phyloP scores from a whole-genome alignment of 23 red algal genomes.

The Agarophyton chilense region DNA sequence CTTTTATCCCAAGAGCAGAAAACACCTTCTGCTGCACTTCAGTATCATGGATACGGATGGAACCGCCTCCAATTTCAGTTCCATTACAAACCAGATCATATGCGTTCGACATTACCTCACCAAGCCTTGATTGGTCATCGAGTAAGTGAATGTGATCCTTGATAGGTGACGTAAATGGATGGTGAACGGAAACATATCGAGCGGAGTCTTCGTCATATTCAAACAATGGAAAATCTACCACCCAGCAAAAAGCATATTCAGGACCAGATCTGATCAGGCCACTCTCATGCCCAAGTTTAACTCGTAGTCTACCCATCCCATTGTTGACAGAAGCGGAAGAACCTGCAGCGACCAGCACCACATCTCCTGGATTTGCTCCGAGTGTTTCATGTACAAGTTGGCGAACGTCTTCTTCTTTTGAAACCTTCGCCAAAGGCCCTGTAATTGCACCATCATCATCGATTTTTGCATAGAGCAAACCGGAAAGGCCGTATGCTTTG shows the following conservation, averaged over 20 bases:
- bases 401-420: not conserved
- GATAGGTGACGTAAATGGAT: slow-evolving; percentile 94
- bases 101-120: slow-evolving; percentile 69
- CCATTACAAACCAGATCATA: slow-evolving; percentile 99
- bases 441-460: slow-evolving; percentile 51
- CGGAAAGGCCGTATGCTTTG: slow-evolving; percentile 80
- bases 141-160: slow-evolving; percentile 65
- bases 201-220: slow-evolving; percentile 63
- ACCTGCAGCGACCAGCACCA: slow-evolving; percentile 89
- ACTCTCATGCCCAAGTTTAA: slow-evolving; percentile 75
- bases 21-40: slow-evolving; percentile 85
- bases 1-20: slow-evolving; percentile 60
- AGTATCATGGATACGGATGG: slow-evolving; percentile 92
- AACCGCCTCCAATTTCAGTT: slow-evolving; percentile 95
- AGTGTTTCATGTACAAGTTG: slow-evolving; percentile 40
- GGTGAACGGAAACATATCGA: slow-evolving; percentile 86
- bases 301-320: slow-evolving; percentile 85
- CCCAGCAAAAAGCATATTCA: slow-evolving; percentile 85
- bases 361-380: slow-evolving; percentile 61
- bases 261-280: slow-evolving; percentile 36
- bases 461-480: slow-evolving; percentile 92
- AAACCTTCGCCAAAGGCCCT: slow-evolving; percentile 75
- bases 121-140: slow-evolving; percentile 38
- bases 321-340: slow-evolving; percentile 64
- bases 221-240: slow-evolving; percentile 93